A percentile compares a stretch with the other conserved stretches of the same genome.
Conservation (phyloP, 2,329 filamentous ascomycete genomes). For the Trichoderma sp. region DNA sequence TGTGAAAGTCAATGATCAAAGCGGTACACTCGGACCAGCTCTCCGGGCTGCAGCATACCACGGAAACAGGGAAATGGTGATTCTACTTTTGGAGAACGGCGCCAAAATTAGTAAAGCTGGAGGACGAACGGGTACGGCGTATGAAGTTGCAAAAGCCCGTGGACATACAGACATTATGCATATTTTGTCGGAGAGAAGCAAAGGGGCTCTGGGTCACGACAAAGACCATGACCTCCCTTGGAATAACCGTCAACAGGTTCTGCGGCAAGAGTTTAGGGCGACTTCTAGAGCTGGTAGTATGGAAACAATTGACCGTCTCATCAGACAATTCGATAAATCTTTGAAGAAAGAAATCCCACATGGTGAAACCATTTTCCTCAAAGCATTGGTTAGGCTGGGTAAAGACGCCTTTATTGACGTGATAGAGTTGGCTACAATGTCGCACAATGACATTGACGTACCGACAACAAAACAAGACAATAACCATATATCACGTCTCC, state of each 20-base stretch:
- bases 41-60: background rate
- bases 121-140: background rate
- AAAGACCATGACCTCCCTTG: background rate
- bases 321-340: background rate
- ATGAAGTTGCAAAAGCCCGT: background rate
- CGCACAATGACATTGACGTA: background rate
- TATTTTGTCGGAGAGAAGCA: background rate
- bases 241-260: background rate
- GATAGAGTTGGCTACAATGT: background rate
- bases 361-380: background rate
- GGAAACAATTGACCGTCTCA: background rate
- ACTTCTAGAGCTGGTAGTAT: background rate
- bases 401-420: background rate
- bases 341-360: background rate
- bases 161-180: background rate
- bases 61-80: background rate
- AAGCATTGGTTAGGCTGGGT: background rate
- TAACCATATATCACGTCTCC: background rate
- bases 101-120: background rate
- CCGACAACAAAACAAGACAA: background rate
- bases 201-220: background rate
- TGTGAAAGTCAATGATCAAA: background rate
- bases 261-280: background rate
- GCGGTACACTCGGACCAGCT: background rate
- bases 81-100: background rate